Evolutionary conservation across 495 filamentous ascomycete genomes (phyloP).

Genomic region (Aspergillus carlsbadensis): DNA sequence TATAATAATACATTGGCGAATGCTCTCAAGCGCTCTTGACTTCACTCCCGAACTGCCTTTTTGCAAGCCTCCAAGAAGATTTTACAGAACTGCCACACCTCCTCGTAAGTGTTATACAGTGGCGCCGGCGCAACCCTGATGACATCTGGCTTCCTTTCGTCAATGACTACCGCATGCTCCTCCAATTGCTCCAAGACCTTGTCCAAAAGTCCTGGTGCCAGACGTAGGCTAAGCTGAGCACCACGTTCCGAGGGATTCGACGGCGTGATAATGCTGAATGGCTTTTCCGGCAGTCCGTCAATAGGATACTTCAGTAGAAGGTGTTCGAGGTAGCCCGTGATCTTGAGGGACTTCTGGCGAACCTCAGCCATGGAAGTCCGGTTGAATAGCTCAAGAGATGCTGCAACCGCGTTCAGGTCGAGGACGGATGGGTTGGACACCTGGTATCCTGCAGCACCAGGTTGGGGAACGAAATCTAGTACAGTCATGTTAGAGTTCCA

Average conservation of each 20-base stretch:
- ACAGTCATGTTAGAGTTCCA: not conserved
- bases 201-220: slow-evolving; percentile 67
- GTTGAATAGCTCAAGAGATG: slow-evolving; percentile 77
- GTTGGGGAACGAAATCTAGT: slow-evolving; percentile 66
- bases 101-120: slow-evolving; percentile 80
- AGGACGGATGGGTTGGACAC: slow-evolving; percentile 61
- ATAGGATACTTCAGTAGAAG: slow-evolving; percentile 51
- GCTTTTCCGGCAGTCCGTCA: slow-evolving; percentile 37
- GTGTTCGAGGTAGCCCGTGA: slow-evolving; percentile 81
- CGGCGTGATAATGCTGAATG: slow-evolving; percentile 82
- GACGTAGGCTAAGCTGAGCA: slow-evolving; percentile 79
- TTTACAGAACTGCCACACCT: slow-evolving; percentile 74
- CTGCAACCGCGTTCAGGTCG: slow-evolving; percentile 64
- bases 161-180: slow-evolving; percentile 70
- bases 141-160: slow-evolving; percentile 88
- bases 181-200: slow-evolving; percentile 67
- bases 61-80: slow-evolving; percentile 43
- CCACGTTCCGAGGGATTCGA: slow-evolving; percentile 68
- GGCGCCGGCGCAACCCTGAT: slow-evolving; percentile 90
- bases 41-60: slow-evolving; percentile 27
- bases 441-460: slow-evolving; percentile 63
- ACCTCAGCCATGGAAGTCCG: slow-evolving; percentile 68
- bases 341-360: slow-evolving; percentile 67
- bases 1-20: not conserved
- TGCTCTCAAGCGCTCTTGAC: not conserved